Evolutionary conservation across 495 filamentous ascomycete genomes (phyloP).

Genomic region (Annulohypoxylon moriforme): DNA sequence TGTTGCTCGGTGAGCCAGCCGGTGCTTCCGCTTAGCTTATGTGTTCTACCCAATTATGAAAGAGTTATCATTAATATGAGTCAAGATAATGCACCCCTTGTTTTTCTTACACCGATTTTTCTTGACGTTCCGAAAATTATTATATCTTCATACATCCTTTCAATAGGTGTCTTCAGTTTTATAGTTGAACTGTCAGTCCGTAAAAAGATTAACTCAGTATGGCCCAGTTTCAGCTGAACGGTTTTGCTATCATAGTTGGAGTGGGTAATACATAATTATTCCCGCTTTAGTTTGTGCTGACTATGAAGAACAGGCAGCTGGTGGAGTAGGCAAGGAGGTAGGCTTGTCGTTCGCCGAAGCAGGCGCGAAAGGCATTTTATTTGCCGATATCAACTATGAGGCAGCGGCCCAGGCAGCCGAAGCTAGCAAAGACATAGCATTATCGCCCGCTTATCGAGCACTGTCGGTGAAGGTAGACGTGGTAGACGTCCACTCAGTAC

Average conservation of each 20-base stretch:
- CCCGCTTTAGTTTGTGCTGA: not conserved
- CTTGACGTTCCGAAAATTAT: too few relatives aligned
- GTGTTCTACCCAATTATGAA: too few relatives aligned
- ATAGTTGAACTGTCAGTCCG: too few relatives aligned
- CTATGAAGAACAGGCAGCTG: conserved; percentile 15
- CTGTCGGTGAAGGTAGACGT: conserved; percentile 46
- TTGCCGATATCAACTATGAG: conserved; percentile 53
- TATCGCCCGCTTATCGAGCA: conserved; percentile 27
- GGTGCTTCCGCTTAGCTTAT: too few relatives aligned
- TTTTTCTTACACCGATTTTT: too few relatives aligned
- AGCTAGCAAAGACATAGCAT: conserved; percentile 44
- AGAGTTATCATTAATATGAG: too few relatives aligned
- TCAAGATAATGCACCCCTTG: too few relatives aligned
- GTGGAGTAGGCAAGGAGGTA: conserved; percentile 51
- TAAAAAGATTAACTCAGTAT: too few relatives aligned
- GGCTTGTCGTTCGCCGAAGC: conserved; percentile 50
- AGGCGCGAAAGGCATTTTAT: conserved; percentile 46
- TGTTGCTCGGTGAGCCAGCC: too few relatives aligned
- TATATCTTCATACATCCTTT: too few relatives aligned
- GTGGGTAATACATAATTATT: not conserved
- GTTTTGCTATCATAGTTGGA: conserved; percentile 8
- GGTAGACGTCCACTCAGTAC: conserved; percentile 48
- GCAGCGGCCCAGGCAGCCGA: conserved; percentile 40
- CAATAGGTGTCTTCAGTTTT: too few relatives aligned
- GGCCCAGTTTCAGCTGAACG: not conserved